phyloP scores from a whole-genome alignment of 1,284 basidiomycete species.

The Sporisorium scitamineum region DNA sequence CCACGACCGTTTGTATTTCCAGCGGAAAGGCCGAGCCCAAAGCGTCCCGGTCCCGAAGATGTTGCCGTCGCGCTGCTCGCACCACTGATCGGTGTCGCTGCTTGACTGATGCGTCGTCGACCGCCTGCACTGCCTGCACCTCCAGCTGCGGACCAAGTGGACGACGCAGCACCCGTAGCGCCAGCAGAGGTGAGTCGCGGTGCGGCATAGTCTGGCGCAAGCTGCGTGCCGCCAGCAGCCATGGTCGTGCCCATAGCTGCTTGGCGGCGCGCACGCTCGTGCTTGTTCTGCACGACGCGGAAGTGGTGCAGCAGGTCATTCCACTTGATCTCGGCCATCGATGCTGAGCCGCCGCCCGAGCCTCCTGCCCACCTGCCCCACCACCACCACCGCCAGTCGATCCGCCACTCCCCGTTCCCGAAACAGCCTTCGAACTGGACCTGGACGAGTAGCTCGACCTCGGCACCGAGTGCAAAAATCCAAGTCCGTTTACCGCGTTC shows the following conservation, averaged over 20 bases:
- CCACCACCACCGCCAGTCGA: conserved; percentile 15
- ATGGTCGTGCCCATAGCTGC: conserved; percentile 17
- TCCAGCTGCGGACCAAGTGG: conserved; percentile 10
- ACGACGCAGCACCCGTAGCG: conserved; percentile 5
- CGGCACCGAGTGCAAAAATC: conserved; percentile 87
- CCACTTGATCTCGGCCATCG: conserved; percentile 62
- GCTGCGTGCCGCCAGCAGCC: conserved; percentile 10
- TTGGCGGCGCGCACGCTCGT: conserved; percentile 58
- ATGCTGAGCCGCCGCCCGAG: conserved; percentile 12
- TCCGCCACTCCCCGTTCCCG: background rate
- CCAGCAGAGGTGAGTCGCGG: conserved; percentile 17
- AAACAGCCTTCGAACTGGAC: conserved; percentile 10
- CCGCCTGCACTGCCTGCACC: conserved; percentile 10
- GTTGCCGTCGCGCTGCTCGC: background rate
- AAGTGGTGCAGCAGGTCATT: conserved; percentile 65
- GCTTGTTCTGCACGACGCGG: conserved; percentile 61
- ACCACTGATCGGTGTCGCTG: conserved; percentile 13
- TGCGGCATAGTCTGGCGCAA: conserved; percentile 31
- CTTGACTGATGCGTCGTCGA: conserved; percentile 34
- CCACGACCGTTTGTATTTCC: background rate
- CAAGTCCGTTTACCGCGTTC: conserved; percentile 92
- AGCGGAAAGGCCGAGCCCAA: conserved; percentile 29
- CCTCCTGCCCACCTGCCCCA: background rate
- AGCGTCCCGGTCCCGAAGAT: conserved; percentile 20
- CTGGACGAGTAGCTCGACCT: conserved; percentile 69